Conservation (phyloP, 345 rosid species). For the Eucalyptus fibrosa region DNA sequence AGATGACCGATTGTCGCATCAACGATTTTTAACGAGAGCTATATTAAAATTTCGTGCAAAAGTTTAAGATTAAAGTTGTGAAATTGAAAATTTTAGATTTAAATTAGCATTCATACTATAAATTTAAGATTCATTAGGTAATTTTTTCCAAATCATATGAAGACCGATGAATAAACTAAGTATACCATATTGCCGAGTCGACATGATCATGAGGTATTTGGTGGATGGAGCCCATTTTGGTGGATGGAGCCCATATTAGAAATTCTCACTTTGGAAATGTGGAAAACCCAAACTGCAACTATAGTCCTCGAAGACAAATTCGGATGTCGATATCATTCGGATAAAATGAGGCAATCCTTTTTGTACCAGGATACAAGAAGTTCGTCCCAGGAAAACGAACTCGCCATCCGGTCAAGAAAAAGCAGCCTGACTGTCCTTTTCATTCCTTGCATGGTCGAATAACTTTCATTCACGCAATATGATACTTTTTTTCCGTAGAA, state of each 20-base stretch:
- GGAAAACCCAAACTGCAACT: background rate
- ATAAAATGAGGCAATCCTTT: background rate
- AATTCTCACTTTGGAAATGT: background rate
- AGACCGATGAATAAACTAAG: background rate
- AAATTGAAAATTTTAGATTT: background rate
- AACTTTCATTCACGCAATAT: background rate
- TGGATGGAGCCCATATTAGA: background rate
- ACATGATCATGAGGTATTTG: background rate
- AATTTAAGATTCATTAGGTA: background rate
- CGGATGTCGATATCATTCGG: background rate
- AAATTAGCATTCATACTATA: background rate
- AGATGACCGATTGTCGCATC: fast-evolving
- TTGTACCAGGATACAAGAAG: background rate
- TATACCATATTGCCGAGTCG: background rate
- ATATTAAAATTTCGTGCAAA: background rate
- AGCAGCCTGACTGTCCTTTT: background rate
- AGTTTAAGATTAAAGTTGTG: background rate
- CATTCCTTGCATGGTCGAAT: background rate
- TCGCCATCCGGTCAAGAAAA: background rate
- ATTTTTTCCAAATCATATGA: background rate
- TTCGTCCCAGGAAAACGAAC: background rate
- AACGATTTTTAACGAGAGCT: fast-evolving
- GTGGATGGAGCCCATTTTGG: background rate
- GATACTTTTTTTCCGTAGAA: background rate
- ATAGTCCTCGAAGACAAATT: background rate